Percentiles rank a stretch among this genome's conserved stretches.
Evolutionary conservation across 2,329 filamentous ascomycete genomes (phyloP).

Genomic region (Dryadomyces quercus-mongolicae): DNA sequence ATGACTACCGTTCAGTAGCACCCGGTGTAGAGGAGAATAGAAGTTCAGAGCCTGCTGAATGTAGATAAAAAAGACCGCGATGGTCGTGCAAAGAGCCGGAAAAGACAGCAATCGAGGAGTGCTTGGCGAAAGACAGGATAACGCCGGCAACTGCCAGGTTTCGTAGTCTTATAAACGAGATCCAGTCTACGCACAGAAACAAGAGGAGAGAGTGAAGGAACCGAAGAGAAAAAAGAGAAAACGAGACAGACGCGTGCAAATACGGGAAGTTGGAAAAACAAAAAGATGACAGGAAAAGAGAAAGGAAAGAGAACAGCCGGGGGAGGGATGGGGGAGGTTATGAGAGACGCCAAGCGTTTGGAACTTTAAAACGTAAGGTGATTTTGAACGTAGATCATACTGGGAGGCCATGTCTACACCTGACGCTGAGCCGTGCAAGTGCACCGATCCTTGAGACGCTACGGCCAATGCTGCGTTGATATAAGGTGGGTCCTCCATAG

Average conservation of each 20-base stretch:
- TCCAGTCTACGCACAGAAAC: not conserved
- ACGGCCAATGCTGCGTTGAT: too few species aligned
- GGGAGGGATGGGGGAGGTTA: not conserved
- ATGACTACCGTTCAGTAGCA: not conserved
- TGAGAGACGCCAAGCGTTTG: not conserved
- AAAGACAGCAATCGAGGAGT: constrained; percentile 1
- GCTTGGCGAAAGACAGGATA: not conserved
- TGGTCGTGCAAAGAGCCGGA: not conserved
- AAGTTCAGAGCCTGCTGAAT: constrained; percentile 46
- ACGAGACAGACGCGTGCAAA: not conserved
- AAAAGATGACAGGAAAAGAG: constrained; percentile 1
- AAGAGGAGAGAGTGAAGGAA: not conserved
- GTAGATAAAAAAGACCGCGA: constrained; percentile 7
- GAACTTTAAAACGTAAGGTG: not conserved
- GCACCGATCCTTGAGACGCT: not conserved
- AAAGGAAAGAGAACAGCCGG: not conserved
- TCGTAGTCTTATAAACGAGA: not conserved
- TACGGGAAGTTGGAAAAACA: constrained; percentile 3
- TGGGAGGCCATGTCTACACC: not conserved
- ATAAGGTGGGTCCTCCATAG: too few species aligned
- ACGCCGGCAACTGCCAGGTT: not conserved
- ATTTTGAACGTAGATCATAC: not conserved
- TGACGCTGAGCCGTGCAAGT: not conserved
- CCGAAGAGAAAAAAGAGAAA: not conserved
- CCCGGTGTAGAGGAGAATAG: not conserved